These are phyloP conservation scores for Pyrenochaeta sp. DNA, from an alignment of 2,329 filamentous ascomycete species.

Conservation along the genomic window DNA sequence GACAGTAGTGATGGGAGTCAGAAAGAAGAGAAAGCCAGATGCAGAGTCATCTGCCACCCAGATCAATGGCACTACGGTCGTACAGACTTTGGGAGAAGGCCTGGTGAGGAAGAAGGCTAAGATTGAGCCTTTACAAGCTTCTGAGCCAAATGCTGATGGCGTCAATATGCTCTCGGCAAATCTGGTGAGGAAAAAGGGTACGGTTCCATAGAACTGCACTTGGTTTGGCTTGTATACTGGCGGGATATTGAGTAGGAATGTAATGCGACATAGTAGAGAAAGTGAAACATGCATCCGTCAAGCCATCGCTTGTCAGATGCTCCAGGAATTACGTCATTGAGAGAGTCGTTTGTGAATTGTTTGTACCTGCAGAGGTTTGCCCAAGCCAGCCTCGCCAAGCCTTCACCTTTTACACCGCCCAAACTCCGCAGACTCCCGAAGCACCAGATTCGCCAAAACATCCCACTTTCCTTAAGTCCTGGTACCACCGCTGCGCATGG, in stretches of 20 bases:
- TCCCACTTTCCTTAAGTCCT: constrained; percentile 14
- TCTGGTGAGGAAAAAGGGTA: constrained; percentile 47
- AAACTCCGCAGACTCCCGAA: constrained; percentile 30
- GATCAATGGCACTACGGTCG: constrained; percentile 9
- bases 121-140: constrained; percentile 20
- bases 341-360: not conserved
- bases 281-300: too few species aligned
- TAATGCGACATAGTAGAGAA: too few species aligned
- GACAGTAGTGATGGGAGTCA: constrained; percentile 36
- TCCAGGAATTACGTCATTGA: not conserved
- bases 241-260: too few species aligned
- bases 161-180: constrained; percentile 39
- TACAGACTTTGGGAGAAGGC: constrained; percentile 25
- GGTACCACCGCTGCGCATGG: constrained; percentile 42
- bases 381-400: too few species aligned
- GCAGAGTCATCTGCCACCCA: constrained; percentile 7
- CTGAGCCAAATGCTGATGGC: constrained; percentile 15
- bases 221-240: too few species aligned
- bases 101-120: constrained; percentile 45
- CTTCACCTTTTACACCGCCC: too few species aligned
- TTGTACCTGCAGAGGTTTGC: not conserved
- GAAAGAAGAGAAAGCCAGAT: constrained; percentile 46
- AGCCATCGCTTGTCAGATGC: too few species aligned
- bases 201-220: constrained; percentile 19
- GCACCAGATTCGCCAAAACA: constrained; percentile 20